Evolutionary conservation across 225 moss, liverwort and hornwort species (phyloP).

Genomic region (Antitrichia curtipendula): DNA sequence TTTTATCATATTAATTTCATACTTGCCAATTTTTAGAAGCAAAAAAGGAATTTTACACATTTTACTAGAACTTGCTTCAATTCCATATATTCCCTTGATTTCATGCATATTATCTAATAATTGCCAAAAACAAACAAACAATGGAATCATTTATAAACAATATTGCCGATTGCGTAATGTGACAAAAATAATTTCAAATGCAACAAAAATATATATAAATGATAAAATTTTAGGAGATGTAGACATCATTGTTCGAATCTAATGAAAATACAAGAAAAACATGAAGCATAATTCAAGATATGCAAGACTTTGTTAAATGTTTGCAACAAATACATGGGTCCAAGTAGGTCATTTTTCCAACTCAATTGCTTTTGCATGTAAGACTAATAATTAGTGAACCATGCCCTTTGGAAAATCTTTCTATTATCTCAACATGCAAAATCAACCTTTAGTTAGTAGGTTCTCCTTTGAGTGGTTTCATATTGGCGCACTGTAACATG

Average conservation of each 20-base stretch:
- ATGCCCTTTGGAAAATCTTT: neutral
- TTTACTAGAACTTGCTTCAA: neutral
- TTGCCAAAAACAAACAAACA: no score
- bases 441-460: neutral
- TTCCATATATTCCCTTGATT: no score
- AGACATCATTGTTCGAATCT: neutral
- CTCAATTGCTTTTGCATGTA: fast-evolving
- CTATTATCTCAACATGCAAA: neutral
- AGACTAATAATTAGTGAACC: neutral
- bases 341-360: neutral
- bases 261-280: neutral
- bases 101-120: no score
- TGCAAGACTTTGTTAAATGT: neutral
- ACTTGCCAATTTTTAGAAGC: neutral
- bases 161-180: no score
- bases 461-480: neutral
- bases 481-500: no score
- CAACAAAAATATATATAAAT: neutral
- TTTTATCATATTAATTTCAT: neutral
- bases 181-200: neutral
- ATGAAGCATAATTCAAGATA: neutral
- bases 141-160: no score
- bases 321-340: neutral
- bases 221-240: neutral
- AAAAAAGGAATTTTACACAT: neutral